Percentiles rank a stretch among this genome's conserved stretches.
These are phyloP conservation scores for Mrakia gelida DNA, from an alignment of 768 basidiomycete species.

Conservation along the genomic window DNA sequence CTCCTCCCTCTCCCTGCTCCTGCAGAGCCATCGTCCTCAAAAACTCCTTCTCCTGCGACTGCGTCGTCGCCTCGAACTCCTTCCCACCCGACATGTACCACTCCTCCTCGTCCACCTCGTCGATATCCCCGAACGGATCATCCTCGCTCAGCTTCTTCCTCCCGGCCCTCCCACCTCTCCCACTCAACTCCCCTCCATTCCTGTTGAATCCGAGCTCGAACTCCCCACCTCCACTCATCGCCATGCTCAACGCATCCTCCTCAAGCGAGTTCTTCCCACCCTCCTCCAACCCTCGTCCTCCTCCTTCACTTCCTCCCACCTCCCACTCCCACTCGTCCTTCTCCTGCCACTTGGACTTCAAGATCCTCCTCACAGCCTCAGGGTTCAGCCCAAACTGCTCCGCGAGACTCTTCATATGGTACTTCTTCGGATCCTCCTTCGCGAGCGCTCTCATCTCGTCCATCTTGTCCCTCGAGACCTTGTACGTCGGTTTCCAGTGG, in stretches of 20 bases:
- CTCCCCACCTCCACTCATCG: background rate
- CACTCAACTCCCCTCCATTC: background rate
- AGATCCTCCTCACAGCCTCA: slow-evolving; percentile 1
- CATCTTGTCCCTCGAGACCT: slow-evolving; percentile 3
- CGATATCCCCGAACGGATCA: slow-evolving; percentile 20
- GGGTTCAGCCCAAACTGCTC: background rate
- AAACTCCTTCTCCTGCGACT: background rate
- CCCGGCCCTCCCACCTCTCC: background rate
- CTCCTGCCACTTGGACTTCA: background rate
- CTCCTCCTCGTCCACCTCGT: background rate
- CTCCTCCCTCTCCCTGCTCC: background rate
- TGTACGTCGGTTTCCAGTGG: background rate
- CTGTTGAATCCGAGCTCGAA: background rate
- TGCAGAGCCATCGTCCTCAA: background rate
- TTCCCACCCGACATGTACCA: background rate
- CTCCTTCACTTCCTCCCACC: background rate
- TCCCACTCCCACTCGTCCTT: slow-evolving; percentile 18
- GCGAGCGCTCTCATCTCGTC: background rate
- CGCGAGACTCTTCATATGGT: background rate
- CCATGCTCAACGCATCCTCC: background rate
- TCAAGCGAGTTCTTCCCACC: background rate
- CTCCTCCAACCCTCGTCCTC: background rate
- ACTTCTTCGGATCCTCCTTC: background rate
- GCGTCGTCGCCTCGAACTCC: background rate
- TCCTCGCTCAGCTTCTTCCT: background rate